Base-by-base conservation (phyloP, 805 yeast species). In the Komagataella pastoris region DNA sequence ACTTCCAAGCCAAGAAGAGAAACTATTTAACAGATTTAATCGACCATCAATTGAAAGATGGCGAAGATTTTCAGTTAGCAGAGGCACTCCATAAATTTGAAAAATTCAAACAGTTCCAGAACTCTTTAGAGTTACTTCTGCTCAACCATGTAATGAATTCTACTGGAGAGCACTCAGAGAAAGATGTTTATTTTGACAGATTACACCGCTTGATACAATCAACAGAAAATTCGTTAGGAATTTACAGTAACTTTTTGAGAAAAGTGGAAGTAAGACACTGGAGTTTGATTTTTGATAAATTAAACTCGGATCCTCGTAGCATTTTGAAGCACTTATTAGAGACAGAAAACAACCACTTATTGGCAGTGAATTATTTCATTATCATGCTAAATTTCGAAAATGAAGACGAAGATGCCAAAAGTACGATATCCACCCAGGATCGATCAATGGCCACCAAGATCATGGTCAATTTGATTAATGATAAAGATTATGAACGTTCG, bases 181-280 rank as follows among this genome's bases (percentile, higher is more conserved):
- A 54, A 23, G 50, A 51, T 17, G 44, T 24, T 5, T 62, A 67
- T 50, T 63, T 70, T 48, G 57, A 54, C 8, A 59, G 62, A 47
- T 56, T 70, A 43, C 55, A 61, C 8, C 62, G 63, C 49, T 57
- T 71, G 51, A 68, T 68, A 17, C 54, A 55, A 7, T 59, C 66
- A 61, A 65, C 70, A 1, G 60, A 63, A 17, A 54, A 53, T 19
- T 61, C 59, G 36, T 62, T 64, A 51, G 59, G 65, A 3, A 70
- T 78, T n/a, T 72, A 71, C 51, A 67, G 77, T 48, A 77, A 74
- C 54, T 74, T 80, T 59, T 65, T 78, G 55, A 67, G 80, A 52
- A 78, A 78, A 53, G 76, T 77, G 21, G 83, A 78, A 59, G 70
- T 71, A 30, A 71, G 68, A 24, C 72, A 72, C 55, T 78, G 83